Evolutionary conservation across 1,284 basidiomycete genomes (phyloP).

Genomic region (Cerioporus squamosus): DNA sequence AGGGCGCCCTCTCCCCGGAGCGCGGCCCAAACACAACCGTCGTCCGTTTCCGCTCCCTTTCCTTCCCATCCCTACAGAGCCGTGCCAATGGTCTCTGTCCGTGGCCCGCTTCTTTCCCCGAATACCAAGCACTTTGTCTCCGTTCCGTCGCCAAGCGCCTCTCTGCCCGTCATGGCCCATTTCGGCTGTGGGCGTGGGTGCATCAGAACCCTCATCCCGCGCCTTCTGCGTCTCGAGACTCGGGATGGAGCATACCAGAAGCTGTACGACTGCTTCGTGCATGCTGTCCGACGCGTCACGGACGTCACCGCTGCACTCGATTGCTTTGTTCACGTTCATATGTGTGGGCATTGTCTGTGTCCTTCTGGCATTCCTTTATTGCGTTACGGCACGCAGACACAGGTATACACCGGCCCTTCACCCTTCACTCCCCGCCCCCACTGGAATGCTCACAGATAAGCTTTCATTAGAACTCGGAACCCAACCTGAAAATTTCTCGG

Average conservation of each 20-base stretch:
- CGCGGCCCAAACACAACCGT: slow-evolving; percentile 3
- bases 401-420: too few relatives aligned
- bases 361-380: too few relatives aligned
- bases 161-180: neutral
- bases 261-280: neutral
- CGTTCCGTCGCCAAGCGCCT: slow-evolving; percentile 1
- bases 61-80: neutral
- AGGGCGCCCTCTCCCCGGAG: neutral
- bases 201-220: slow-evolving; percentile 9
- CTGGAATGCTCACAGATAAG: too few relatives aligned
- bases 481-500: slow-evolving; percentile 8
- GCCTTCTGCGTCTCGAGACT: slow-evolving; percentile 1
- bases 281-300: too few relatives aligned
- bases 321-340: too few relatives aligned
- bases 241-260: neutral
- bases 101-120: neutral
- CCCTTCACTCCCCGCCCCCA: too few relatives aligned
- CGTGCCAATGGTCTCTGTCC: neutral
- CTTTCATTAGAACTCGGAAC: slow-evolving; percentile 5
- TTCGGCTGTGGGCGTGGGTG: neutral
- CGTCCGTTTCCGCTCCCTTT: slow-evolving; percentile 2
- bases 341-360: too few relatives aligned
- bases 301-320: too few relatives aligned
- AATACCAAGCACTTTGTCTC: neutral
- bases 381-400: too few relatives aligned